These are phyloP conservation scores for Serendipita sp. DNA, from an alignment of 768 basidiomycete species.

Conservation along the genomic window DNA sequence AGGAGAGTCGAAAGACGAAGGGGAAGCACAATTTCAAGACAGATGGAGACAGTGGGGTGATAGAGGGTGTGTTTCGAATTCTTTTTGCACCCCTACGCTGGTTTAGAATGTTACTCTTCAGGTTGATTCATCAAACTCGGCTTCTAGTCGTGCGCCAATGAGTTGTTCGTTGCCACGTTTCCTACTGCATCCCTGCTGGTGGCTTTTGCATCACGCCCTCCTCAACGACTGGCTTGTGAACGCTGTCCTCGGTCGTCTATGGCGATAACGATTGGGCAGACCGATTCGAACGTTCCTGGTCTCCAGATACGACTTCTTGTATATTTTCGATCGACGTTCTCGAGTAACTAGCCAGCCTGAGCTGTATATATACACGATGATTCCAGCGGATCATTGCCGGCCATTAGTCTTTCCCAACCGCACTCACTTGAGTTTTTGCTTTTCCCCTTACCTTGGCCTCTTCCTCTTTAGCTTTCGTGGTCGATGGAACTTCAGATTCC, in stretches of 20 bases:
- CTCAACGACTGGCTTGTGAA: neutral
- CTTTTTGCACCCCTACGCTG: neutral
- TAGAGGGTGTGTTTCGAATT: neutral
- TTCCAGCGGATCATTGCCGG: neutral
- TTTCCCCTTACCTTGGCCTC: neutral
- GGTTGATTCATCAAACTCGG: neutral
- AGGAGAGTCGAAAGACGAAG: neutral
- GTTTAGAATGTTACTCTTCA: neutral
- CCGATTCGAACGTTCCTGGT: neutral
- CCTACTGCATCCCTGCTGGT: neutral
- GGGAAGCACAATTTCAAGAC: neutral
- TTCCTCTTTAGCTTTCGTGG: neutral
- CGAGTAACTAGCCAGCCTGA: neutral
- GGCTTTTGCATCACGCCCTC: neutral
- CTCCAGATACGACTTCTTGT: neutral
- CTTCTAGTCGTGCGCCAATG: neutral
- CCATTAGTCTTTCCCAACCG: neutral
- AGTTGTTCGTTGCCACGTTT: neutral
- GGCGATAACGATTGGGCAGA: neutral
- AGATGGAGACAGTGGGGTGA: neutral
- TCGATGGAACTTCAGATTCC: neutral
- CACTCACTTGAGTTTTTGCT: neutral
- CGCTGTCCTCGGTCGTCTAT: neutral
- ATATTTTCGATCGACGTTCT: neutral
- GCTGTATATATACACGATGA: neutral